These are phyloP conservation scores for Exobasidium cylindrosporum DNA, from an alignment of 1,284 basidiomycete species.

Conservation along the genomic window DNA sequence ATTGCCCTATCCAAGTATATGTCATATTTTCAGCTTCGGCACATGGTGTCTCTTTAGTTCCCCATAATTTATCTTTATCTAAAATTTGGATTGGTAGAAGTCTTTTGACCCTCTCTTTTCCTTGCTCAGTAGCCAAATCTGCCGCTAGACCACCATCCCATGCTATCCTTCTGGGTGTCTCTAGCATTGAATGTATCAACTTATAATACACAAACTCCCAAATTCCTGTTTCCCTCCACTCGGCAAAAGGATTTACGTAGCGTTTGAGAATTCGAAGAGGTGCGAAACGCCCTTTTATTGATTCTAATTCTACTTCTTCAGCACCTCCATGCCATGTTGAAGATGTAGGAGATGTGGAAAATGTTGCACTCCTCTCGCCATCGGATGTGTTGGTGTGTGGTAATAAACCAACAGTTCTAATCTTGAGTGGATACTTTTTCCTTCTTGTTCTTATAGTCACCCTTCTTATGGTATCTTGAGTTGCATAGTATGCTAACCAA, in stretches of 20 bases:
- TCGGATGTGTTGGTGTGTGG: background rate
- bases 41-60: background rate
- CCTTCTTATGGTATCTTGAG: constrained; percentile 33
- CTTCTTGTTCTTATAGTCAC: constrained; percentile 24
- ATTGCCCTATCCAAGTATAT: constrained; percentile 44
- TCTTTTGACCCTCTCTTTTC: constrained; percentile 25
- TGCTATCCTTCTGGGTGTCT: constrained; percentile 31
- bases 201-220: constrained; percentile 49
- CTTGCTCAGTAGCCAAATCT: constrained; percentile 27
- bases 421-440: constrained; percentile 23
- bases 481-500: constrained; percentile 43
- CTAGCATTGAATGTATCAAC: constrained; percentile 29
- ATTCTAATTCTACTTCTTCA: constrained; percentile 50
- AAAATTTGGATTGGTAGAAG: constrained; percentile 34
- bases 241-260: constrained; percentile 58
- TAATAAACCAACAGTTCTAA: background rate
- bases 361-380: background rate
- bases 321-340: constrained; percentile 36
- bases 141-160: constrained; percentile 49
- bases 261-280: constrained; percentile 38
- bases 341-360: background rate
- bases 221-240: constrained; percentile 61
- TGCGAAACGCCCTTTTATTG: constrained; percentile 55
- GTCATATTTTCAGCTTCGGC: constrained; percentile 16
- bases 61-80: constrained; percentile 22